These are phyloP conservation scores for Fusarium sp. DNA, from an alignment of 2,329 filamentous ascomycete genomes.

Conservation along the genomic window DNA sequence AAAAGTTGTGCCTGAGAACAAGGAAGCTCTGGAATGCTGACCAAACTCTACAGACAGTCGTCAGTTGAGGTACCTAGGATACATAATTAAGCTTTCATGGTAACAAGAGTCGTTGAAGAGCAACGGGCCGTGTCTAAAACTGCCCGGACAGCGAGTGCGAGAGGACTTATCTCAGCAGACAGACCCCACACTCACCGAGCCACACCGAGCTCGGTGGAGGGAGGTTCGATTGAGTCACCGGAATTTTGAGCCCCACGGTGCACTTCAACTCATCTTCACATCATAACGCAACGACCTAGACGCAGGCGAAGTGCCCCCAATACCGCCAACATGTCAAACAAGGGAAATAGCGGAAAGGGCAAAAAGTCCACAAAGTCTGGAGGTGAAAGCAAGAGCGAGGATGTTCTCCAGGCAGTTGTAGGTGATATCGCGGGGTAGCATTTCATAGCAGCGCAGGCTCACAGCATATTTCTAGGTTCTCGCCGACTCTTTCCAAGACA, in stretches of 20 bases:
- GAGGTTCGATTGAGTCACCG: slow-evolving; percentile 46
- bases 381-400: slow-evolving; percentile 65
- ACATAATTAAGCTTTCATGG: slow-evolving; percentile 5
- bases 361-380: slow-evolving; percentile 62
- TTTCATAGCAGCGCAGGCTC: slow-evolving; percentile 33
- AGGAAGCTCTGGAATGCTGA: slow-evolving; percentile 32
- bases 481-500: slow-evolving; percentile 92
- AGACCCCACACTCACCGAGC: slow-evolving; percentile 16
- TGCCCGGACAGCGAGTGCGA: neutral
- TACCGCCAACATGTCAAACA: slow-evolving; percentile 55
- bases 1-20: neutral
- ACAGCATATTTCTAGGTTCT: slow-evolving; percentile 68
- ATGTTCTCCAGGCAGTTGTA: slow-evolving; percentile 66
- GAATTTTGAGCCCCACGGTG: slow-evolving; percentile 36
- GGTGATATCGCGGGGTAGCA: slow-evolving; percentile 48
- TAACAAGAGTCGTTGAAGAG: neutral
- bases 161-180: slow-evolving; percentile 31
- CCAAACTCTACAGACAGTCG: slow-evolving; percentile 26
- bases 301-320: slow-evolving; percentile 17
- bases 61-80: neutral
- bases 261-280: slow-evolving; percentile 28
- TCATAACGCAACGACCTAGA: slow-evolving; percentile 19
- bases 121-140: neutral
- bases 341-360: slow-evolving; percentile 58
- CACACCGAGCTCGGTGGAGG: slow-evolving; percentile 13